A percentile compares a stretch with the other conserved stretches of the same genome.
phyloP scores from a whole-genome alignment of 139 green algal genomes.

The Gonium pectorale region DNA sequence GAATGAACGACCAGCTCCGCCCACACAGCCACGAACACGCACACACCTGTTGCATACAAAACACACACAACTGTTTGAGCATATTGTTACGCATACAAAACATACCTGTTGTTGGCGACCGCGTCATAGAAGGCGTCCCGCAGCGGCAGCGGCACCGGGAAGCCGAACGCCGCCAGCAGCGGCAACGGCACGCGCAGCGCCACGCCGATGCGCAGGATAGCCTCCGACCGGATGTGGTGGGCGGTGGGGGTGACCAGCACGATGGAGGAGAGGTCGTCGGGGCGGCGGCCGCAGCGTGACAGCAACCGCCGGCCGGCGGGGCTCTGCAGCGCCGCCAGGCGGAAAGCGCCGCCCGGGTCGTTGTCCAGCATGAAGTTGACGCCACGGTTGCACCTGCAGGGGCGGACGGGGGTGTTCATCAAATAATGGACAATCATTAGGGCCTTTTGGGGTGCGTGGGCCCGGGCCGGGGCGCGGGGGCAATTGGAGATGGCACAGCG shows the following conservation, averaged over 20 bases:
- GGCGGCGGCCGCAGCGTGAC: constrained; percentile 64
- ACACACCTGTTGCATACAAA: too few species aligned
- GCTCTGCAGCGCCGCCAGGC: constrained; percentile 86
- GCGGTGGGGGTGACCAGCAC: constrained; percentile 22
- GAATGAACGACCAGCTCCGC: too few species aligned
- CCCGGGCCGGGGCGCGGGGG: too few species aligned
- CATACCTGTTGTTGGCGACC: constrained; percentile 53
- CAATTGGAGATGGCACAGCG: too few species aligned
- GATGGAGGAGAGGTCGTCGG: constrained; percentile 90
- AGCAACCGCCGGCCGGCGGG: constrained; percentile 73
- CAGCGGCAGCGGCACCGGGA: constrained; percentile 56
- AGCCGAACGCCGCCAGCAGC: constrained; percentile 62
- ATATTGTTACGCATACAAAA: background rate
- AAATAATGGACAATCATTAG: background rate
- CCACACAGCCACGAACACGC: too few species aligned
- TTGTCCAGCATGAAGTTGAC: constrained; percentile 86
- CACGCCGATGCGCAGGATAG: constrained; percentile 37
- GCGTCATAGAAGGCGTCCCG: constrained; percentile 75
- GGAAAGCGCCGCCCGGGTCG: constrained; percentile 66
- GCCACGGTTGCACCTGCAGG: constrained; percentile 79
- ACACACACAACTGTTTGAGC: too few species aligned
- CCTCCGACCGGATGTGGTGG: constrained; percentile 36
- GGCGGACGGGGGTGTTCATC: background rate
- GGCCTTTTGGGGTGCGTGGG: too few species aligned
- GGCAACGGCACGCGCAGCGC: constrained; percentile 67